These are phyloP conservation scores for Zygotorulaspora sp. DNA, from an alignment of 805 yeast species.

Conservation along the genomic window DNA sequence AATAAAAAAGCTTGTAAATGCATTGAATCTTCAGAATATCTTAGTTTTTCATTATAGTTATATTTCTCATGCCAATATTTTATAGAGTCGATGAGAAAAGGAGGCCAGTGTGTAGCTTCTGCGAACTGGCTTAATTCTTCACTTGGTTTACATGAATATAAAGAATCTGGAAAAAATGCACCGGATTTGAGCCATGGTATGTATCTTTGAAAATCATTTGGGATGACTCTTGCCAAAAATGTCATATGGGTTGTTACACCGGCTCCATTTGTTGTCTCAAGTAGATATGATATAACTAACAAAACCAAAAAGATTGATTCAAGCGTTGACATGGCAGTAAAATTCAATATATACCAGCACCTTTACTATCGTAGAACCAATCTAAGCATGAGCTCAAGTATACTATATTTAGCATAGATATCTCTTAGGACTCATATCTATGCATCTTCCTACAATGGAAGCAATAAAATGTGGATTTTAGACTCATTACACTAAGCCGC, in stretches of 20 bases:
- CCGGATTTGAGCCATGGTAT: conserved; percentile 47
- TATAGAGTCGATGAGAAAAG: conserved; percentile 48
- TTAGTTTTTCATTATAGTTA: conserved; percentile 5
- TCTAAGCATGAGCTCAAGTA: too few relatives aligned
- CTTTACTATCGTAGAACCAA: too few relatives aligned
- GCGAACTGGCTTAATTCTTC: conserved; percentile 41
- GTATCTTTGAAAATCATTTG: conserved; percentile 32
- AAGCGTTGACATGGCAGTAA: too few relatives aligned
- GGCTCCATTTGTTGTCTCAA: conserved; percentile 11
- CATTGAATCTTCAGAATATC: conserved; percentile 22
- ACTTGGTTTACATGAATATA: conserved; percentile 55
- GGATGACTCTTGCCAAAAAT: conserved; percentile 23
- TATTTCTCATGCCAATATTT: conserved; percentile 39
- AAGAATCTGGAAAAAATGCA: conserved; percentile 65
- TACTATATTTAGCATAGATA: too few relatives aligned
- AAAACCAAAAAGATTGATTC: neutral
- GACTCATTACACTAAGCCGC: too few relatives aligned
- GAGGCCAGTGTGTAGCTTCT: conserved; percentile 70
- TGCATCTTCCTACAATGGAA: too few relatives aligned
- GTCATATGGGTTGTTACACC: conserved; percentile 27
- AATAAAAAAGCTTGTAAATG: conserved; percentile 50
- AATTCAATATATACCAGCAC: too few relatives aligned
- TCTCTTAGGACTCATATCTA: too few relatives aligned
- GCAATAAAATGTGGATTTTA: too few relatives aligned
- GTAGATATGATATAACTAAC: neutral